These are phyloP conservation scores for Trichoderma gracile DNA, from an alignment of 2,329 filamentous ascomycete genomes.

Conservation along the genomic window DNA sequence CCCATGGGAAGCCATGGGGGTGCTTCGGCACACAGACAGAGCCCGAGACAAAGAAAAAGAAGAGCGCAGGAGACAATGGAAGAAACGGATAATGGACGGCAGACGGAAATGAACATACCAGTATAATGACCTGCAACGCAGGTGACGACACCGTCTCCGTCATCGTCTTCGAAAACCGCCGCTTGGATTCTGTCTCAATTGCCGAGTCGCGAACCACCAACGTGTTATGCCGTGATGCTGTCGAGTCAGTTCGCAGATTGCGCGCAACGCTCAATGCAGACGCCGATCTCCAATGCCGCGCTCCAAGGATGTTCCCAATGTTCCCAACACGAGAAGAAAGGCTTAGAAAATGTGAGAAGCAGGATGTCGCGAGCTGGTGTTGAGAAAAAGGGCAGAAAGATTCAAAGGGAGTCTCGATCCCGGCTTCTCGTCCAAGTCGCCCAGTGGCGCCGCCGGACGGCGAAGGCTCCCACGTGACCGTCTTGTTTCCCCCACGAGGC, in stretches of 20 bases:
- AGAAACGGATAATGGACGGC: background rate
- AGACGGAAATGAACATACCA: constrained; percentile 56
- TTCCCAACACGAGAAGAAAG: background rate
- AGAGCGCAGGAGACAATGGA: background rate
- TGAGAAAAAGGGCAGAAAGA: constrained; percentile 3
- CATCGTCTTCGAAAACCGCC: constrained; percentile 18
- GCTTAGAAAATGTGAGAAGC: background rate
- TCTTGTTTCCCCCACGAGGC: constrained; percentile 14
- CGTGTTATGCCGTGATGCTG: background rate
- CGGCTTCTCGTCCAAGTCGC: constrained; percentile 9
- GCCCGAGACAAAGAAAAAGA: background rate
- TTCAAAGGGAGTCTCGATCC: background rate
- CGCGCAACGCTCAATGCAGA: constrained; percentile 19
- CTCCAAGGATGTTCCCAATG: background rate
- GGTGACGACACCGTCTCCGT: constrained; percentile 40
- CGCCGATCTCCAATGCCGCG: constrained; percentile 6
- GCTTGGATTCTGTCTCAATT: background rate
- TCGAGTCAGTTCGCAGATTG: constrained; percentile 15
- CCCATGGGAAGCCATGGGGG: background rate
- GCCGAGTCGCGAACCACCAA: constrained; percentile 13
- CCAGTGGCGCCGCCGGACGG: constrained; percentile 13
- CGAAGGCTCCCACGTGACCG: constrained; percentile 20
- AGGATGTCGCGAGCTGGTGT: background rate
- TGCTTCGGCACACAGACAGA: background rate
- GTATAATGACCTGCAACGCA: constrained; percentile 71